These are phyloP conservation scores for Ambrosiella xylebori DNA, from an alignment of 2,329 filamentous ascomycete genomes.

Conservation along the genomic window DNA sequence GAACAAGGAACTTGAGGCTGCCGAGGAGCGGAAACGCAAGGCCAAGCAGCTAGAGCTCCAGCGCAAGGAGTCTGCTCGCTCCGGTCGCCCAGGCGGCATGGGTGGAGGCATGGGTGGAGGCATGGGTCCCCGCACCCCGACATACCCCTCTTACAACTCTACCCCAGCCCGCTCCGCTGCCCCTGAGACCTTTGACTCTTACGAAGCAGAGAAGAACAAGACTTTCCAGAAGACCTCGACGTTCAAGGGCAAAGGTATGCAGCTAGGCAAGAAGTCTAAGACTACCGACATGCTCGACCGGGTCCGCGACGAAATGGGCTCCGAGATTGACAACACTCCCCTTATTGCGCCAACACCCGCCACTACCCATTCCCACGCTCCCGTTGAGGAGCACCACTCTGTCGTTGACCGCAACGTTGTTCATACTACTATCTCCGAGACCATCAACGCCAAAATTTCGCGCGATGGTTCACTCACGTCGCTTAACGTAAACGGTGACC, in stretches of 20 bases:
- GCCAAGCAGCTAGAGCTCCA: conserved; percentile 98
- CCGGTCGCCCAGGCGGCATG: conserved; percentile 34
- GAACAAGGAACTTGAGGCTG: conserved; percentile 98
- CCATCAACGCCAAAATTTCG: conserved; percentile 77
- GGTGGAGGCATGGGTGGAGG: conserved; percentile 13
- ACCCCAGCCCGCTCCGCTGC: conserved; percentile 33
- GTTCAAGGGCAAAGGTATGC: conserved; percentile 92
- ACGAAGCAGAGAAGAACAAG: conserved; percentile 97
- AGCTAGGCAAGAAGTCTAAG: conserved; percentile 97
- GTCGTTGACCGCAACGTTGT: conserved; percentile 68
- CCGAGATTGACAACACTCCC: conserved; percentile 62
- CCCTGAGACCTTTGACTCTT: conserved; percentile 75
- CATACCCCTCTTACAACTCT: conserved; percentile 39
- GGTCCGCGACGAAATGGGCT: conserved; percentile 79
- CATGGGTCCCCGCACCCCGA: conserved; percentile 41
- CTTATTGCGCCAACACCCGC: conserved; percentile 43
- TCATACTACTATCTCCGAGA: conserved; percentile 72
- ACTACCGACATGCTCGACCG: conserved; percentile 94
- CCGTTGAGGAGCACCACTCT: conserved; percentile 39
- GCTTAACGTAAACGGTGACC: conserved; percentile 77
- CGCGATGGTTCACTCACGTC: conserved; percentile 76
- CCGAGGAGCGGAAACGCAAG: conserved; percentile 94
- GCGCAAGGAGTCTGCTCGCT: conserved; percentile 83
- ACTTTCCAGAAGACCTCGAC: conserved; percentile 54
- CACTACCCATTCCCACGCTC: conserved; percentile 28